Percentiles rank a stretch among this genome's conserved stretches.
Evolutionary conservation across 2,329 filamentous ascomycete species (phyloP).

Genomic region (Chalaropsis thielavioides): DNA sequence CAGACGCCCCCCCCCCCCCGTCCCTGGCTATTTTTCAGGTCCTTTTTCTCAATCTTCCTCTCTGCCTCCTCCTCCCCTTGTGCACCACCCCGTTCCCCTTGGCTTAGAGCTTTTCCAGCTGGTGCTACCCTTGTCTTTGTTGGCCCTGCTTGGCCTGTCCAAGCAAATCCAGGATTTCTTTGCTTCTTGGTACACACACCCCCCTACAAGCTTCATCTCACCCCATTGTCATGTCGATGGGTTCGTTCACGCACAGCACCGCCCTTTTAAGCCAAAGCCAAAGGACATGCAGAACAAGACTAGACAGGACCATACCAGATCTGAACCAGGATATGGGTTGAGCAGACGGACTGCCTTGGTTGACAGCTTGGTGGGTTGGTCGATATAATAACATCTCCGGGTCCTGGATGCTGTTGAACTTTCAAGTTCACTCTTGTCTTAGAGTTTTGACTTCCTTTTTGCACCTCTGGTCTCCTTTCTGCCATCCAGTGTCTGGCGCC

Average conservation of each 20-base stretch:
- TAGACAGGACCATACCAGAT: slow-evolving; percentile 1
- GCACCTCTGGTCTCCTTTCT: not conserved
- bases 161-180: not conserved
- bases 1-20: not conserved
- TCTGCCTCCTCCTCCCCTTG: not conserved
- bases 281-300: not conserved
- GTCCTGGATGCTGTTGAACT: not conserved
- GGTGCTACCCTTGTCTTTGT: slow-evolving; percentile 2
- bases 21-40: not conserved
- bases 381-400: slow-evolving; percentile 2
- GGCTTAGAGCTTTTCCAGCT: slow-evolving; percentile 1
- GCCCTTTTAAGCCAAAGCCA: slow-evolving; percentile 1
- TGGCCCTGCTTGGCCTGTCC: not conserved
- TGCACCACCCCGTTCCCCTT: not conserved
- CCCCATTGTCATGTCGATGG: not conserved
- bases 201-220: not conserved
- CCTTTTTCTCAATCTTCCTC: not conserved
- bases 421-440: not conserved
- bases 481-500: not conserved
- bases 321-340: not conserved
- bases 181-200: not conserved
- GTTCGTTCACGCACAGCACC: not conserved
- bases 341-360: not conserved
- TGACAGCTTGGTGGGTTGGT: not conserved
- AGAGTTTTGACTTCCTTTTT: slow-evolving; percentile 2